Evolutionary conservation across 176 grass and related monocot species (phyloP).

Genomic region (Carex kokanica): DNA sequence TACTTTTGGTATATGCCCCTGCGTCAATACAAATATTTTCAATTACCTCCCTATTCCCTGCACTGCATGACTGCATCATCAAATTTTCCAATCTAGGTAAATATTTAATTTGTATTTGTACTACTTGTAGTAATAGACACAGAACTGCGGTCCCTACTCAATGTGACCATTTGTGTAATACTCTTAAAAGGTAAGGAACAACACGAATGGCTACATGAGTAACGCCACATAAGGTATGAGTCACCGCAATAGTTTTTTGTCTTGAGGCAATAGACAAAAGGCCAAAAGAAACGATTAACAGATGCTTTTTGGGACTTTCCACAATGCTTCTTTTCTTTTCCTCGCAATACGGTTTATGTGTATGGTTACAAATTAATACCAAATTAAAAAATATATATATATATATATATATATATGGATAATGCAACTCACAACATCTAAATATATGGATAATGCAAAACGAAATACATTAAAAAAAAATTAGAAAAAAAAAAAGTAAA

Average conservation of each 20-base stretch:
- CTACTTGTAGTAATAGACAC: conserved; percentile 13
- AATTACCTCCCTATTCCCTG: no score
- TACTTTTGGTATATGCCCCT: conserved; percentile 57
- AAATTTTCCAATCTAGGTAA: conserved; percentile 13
- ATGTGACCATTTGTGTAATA: background rate
- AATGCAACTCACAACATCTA: no score
- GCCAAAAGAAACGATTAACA: conserved; percentile 21
- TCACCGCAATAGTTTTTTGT: conserved; percentile 10
- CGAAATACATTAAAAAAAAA: no score
- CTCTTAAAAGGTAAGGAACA: background rate
- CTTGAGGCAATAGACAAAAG: background rate
- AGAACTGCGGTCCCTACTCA: conserved; percentile 13
- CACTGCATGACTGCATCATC: no score
- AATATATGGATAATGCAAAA: no score
- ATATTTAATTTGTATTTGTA: background rate
- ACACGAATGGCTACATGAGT: background rate
- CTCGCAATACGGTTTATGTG: conserved; percentile 1
- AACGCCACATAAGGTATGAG: background rate
- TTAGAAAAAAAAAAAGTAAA: background rate
- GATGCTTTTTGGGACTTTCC: conserved; percentile 1
- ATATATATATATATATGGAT: no score
- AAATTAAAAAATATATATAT: background rate
- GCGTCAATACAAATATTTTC: background rate
- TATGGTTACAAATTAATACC: conserved; percentile 7
- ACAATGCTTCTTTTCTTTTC: background rate